phyloP scores from a whole-genome alignment of 345 rosid species.

The Eutrema heterophyllum region DNA sequence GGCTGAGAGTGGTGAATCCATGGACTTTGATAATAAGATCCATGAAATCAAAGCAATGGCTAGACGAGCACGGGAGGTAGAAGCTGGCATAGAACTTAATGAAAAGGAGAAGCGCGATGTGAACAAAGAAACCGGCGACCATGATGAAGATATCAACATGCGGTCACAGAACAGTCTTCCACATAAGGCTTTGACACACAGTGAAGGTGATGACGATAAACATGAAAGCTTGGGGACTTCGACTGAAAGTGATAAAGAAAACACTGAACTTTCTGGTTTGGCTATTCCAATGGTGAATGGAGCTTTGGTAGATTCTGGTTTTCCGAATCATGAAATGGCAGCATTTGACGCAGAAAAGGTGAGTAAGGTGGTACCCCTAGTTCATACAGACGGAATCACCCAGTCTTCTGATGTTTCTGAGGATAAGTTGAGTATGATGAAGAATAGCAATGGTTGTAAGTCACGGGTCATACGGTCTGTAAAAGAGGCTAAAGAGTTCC shows the following conservation, averaged over 20 bases:
- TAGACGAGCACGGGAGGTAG: conserved; percentile 45
- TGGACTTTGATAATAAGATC: conserved; percentile 39
- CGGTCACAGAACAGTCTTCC: conserved; percentile 16
- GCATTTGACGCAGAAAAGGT: conserved; percentile 21
- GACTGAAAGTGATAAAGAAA: conserved; percentile 12
- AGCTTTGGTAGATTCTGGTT: conserved; percentile 24
- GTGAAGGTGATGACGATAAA: conserved; percentile 16
- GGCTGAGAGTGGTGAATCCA: conserved; percentile 28
- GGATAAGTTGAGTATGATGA: conserved; percentile 14
- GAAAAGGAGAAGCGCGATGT: conserved; percentile 32
- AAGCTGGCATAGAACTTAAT: conserved; percentile 34
- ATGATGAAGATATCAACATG: conserved; percentile 14
- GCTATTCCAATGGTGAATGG: conserved; percentile 28
- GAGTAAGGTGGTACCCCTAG: conserved; percentile 10
- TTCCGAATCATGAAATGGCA: conserved; percentile 21
- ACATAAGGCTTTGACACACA: conserved; percentile 21
- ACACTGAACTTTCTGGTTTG: conserved; percentile 16
- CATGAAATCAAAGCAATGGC: conserved; percentile 54
- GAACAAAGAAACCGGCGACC: conserved; percentile 15
- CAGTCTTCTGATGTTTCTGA: conserved; percentile 36
- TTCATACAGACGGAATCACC: conserved; percentile 12
- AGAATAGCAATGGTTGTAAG: conserved; percentile 33
- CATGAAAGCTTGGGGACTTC: conserved; percentile 9
- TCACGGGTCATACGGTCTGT: conserved; percentile 71
- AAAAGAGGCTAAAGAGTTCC: conserved; percentile 78